These are phyloP conservation scores for Candida ovalis DNA, from an alignment of 805 yeast genomes.

Conservation along the genomic window DNA sequence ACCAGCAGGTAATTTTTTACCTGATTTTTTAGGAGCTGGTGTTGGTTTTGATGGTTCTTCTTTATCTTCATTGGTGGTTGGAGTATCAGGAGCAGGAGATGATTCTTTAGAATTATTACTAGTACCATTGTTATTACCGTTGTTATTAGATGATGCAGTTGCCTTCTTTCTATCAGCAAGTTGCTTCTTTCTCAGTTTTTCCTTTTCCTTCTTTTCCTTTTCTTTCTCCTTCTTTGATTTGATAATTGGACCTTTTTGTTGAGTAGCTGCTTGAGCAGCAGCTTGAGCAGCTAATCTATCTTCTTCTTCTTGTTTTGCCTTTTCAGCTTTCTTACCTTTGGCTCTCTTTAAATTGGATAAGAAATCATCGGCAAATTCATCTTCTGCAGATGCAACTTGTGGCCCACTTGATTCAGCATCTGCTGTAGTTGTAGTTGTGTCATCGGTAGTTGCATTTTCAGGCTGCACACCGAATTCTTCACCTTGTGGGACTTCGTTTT, in stretches of 20 bases:
- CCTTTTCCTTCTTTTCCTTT: conserved; percentile 90
- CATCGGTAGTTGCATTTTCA: conserved; percentile 15
- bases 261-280: conserved; percentile 26
- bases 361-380: conserved; percentile 60
- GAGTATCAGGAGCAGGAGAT: conserved; percentile 23
- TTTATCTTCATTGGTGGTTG: conserved; percentile 42
- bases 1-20: conserved; percentile 83
- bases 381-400: conserved; percentile 37
- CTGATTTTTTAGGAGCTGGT: conserved; percentile 33
- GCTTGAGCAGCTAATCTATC: conserved; percentile 16
- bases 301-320: conserved; percentile 59
- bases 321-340: conserved; percentile 71
- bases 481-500: conserved; percentile 44
- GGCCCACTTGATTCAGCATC: conserved; percentile 26
- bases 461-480: conserved; percentile 50
- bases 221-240: conserved; percentile 93
- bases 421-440: conserved; percentile 26
- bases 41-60: conserved; percentile 35
- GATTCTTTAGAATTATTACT: conserved; percentile 12
- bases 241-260: conserved; percentile 55
- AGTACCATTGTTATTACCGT: conserved; percentile 2
- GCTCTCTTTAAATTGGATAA: conserved; percentile 79
- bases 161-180: conserved; percentile 82
- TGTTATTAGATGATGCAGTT: conserved; percentile 24
- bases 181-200: conserved; percentile 87